phyloP scores from a whole-genome alignment of 2,329 filamentous ascomycete genomes.

The Botrytis sinoallii region DNA sequence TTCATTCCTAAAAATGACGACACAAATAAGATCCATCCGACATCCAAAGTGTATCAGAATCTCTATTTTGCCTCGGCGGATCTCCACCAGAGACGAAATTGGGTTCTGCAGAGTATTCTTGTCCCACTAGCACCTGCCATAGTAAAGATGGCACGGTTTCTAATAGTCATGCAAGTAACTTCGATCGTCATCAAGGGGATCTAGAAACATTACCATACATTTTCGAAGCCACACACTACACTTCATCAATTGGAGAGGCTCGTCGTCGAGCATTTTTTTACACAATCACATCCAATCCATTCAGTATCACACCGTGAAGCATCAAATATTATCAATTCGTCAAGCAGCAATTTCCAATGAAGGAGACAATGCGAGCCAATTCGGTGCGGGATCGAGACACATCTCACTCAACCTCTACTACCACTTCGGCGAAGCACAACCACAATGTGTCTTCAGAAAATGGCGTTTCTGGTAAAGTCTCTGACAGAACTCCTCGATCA shows the following conservation, averaged over 20 bases:
- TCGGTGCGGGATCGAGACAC: neutral
- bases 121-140: neutral
- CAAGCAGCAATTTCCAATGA: neutral
- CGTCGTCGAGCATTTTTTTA: slow-evolving; percentile 1
- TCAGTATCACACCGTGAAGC: neutral
- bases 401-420: neutral
- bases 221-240: neutral
- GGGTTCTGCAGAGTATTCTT: neutral
- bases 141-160: neutral
- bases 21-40: neutral
- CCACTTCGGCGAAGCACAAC: neutral
- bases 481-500: slow-evolving; percentile 7
- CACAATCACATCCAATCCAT: neutral
- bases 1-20: neutral
- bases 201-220: neutral
- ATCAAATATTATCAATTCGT: neutral
- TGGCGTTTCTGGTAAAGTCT: neutral
- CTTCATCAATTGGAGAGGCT: neutral
- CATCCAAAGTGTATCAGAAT: neutral
- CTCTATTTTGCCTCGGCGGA: neutral
- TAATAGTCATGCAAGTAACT: neutral
- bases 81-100: neutral
- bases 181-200: neutral
- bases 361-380: neutral
- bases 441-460: neutral